Base-by-base conservation (phyloP, 2,329 filamentous ascomycete genomes). In the Raffaelea albimanens region DNA sequence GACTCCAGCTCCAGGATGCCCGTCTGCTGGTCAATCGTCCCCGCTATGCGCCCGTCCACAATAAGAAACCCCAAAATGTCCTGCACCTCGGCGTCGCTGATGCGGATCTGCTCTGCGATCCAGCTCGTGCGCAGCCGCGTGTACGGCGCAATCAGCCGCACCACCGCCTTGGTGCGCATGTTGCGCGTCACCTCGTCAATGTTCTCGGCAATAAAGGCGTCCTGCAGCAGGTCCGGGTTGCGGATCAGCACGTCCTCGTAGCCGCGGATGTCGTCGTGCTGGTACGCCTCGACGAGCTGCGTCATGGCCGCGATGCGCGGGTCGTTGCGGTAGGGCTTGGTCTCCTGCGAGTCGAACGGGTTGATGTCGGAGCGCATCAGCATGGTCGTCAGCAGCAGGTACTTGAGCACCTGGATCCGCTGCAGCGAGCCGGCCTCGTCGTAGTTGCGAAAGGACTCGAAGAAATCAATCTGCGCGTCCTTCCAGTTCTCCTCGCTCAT, bases 401-500 rank as follows among this genome's bases (percentile, higher is more conserved):
- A 98, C 68, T 96, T 97, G 57, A 98, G 79, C 16, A 97, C 93
- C 65, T 97, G 91, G 57, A 97, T 97, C 43, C 93, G 82, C 65
- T 97, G 91, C 59, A 96, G 77, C 22, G 90, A 96, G 41, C 93
- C 93, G 38, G 93, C 93, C 71, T 98, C 93, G 63, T 98, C 93
- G 68, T 97, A 98, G 69, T 96, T 97, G 49, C 90, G 86, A 72
- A 98, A 98, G 1, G 91, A 95, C 65, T 98, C 93, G 65, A 96
- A 96, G 67, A 98, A 98, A 70, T 97, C 93, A 58, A 83, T 91
- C 67, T 97, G 90, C 1, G 93, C 93, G 60, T 90, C 87, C 63
- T 93, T 88, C 93, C 93, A 98, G 64, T 97, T 97, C 70, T 97
- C 93, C 73, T 98, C 93, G 64, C 87, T 93, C 93, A 98, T 97